These are phyloP conservation scores for Myxozyma neotropica DNA, from an alignment of 805 yeast genomes.

Conservation along the genomic window DNA sequence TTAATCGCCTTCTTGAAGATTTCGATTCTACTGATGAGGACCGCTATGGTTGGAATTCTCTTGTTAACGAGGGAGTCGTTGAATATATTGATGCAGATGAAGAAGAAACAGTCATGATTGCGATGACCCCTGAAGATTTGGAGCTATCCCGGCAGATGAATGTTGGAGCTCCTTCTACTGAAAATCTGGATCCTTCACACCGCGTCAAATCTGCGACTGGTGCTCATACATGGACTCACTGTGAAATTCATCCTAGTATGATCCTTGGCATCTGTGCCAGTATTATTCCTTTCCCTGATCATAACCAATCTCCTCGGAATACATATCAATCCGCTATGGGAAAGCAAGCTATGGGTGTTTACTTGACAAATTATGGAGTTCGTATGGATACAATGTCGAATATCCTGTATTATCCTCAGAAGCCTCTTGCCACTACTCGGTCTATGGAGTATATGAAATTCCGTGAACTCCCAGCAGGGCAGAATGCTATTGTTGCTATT, in stretches of 20 bases:
- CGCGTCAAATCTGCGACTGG: slow-evolving; percentile 74
- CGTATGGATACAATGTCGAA: slow-evolving; percentile 99
- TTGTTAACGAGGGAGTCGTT: slow-evolving; percentile 82
- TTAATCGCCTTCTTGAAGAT: slow-evolving; percentile 61
- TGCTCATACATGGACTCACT: slow-evolving; percentile 89
- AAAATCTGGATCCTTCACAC: slow-evolving; percentile 69
- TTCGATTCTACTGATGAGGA: slow-evolving; percentile 57
- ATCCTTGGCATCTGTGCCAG: slow-evolving; percentile 98
- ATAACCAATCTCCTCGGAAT: slow-evolving; percentile 98
- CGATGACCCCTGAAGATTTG: slow-evolving; percentile 97
- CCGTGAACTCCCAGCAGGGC: slow-evolving; percentile 98
- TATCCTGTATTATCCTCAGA: slow-evolving; percentile 94
- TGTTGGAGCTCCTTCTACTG: slow-evolving; percentile 48
- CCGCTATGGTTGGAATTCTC: slow-evolving; percentile 78
- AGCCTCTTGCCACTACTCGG: slow-evolving; percentile 96
- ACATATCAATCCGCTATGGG: slow-evolving; percentile 99
- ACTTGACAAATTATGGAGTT: slow-evolving; percentile 88
- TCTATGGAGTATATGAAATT: slow-evolving; percentile 97
- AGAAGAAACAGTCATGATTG: slow-evolving; percentile 97
- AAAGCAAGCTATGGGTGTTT: slow-evolving; percentile 99
- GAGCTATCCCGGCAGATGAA: slow-evolving; percentile 58
- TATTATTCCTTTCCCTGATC: slow-evolving; percentile 99
- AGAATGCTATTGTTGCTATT: slow-evolving; percentile 97
- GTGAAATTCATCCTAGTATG: slow-evolving; percentile 99
- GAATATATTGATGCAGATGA: slow-evolving; percentile 99